phyloP scores from a whole-genome alignment of 1,284 basidiomycete species.

The Ustilago nuda region DNA sequence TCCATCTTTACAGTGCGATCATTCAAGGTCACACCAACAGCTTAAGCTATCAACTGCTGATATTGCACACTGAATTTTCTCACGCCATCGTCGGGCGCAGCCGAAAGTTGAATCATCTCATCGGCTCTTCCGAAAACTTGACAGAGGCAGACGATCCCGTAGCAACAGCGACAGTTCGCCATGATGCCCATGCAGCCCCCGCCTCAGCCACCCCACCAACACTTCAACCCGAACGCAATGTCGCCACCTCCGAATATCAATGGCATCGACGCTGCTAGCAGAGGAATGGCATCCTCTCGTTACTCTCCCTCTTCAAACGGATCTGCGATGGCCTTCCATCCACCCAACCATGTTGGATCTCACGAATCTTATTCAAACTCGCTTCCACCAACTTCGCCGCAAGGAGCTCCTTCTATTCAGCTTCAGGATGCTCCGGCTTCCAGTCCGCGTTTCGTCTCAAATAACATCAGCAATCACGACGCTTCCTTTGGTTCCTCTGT shows the following conservation, averaged over 20 bases:
- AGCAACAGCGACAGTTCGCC: slow-evolving; percentile 6
- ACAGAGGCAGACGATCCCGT: slow-evolving; percentile 2
- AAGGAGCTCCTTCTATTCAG: slow-evolving; percentile 26
- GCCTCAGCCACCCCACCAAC: slow-evolving; percentile 48
- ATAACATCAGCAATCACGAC: slow-evolving; percentile 16
- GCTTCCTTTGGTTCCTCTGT: slow-evolving; percentile 33
- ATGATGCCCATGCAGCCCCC: slow-evolving; percentile 53
- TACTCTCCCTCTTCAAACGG: slow-evolving; percentile 8
- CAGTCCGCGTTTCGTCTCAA: slow-evolving; percentile 18
- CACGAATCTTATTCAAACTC: slow-evolving; percentile 22
- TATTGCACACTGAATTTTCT: background rate
- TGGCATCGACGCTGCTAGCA: background rate
- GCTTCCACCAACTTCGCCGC: slow-evolving; percentile 25
- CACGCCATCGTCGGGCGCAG: background rate
- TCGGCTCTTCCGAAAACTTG: slow-evolving; percentile 1
- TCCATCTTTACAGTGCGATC: no score
- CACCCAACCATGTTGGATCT: slow-evolving; percentile 18
- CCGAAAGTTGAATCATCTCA: background rate
- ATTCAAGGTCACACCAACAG: no score
- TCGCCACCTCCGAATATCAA: slow-evolving; percentile 24
- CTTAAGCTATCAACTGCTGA: no score
- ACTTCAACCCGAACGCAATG: slow-evolving; percentile 36
- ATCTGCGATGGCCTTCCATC: slow-evolving; percentile 33
- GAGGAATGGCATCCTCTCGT: slow-evolving; percentile 4
- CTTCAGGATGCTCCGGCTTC: slow-evolving; percentile 33